Conservation (phyloP, 2,329 filamentous ascomycete species). For the Pseudonectria buxi region DNA sequence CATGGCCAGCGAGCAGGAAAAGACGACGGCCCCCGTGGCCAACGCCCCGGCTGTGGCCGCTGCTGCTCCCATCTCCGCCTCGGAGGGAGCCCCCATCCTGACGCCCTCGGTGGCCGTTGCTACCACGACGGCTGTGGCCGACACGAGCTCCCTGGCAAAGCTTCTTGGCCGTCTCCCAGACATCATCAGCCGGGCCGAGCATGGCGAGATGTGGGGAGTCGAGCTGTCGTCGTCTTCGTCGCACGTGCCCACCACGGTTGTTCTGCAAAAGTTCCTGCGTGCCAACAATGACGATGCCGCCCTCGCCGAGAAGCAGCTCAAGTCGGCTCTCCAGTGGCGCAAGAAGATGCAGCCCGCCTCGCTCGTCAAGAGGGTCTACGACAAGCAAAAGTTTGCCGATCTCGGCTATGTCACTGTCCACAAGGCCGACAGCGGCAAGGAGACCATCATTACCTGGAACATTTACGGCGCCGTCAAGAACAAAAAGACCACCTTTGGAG, state of each 20-base stretch:
- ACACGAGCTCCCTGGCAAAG: conserved; percentile 38
- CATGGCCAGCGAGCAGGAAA: conserved; percentile 27
- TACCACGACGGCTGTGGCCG: conserved; percentile 10
- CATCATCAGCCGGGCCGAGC: conserved; percentile 49
- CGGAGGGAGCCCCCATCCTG: conserved; percentile 6
- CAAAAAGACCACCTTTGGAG: conserved; percentile 74
- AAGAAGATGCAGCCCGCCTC: conserved; percentile 66
- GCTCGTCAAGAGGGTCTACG: conserved; percentile 57
- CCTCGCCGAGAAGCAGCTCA: conserved; percentile 71
- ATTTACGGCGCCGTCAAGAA: conserved; percentile 85
- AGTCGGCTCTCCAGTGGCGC: conserved; percentile 75
- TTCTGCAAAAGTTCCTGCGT: conserved; percentile 89
- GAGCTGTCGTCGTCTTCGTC: conserved; percentile 45
- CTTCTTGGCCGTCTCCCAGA: conserved; percentile 52
- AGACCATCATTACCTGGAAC: conserved; percentile 78
- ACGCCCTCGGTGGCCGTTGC: conserved; percentile 7
- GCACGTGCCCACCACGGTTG: conserved; percentile 70
- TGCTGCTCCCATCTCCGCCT: conserved; percentile 11
- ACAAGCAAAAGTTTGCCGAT: conserved; percentile 63
- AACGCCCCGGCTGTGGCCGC: conserved; percentile 4
- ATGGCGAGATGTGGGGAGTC: conserved; percentile 85
- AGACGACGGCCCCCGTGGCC: conserved; percentile 9
- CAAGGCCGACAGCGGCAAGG: conserved; percentile 46
- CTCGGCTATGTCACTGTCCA: conserved; percentile 79
- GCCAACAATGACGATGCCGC: conserved; percentile 73